Evolutionary conservation across 805 yeast genomes (phyloP), one percentile per base, ranked within the genome.

Genomic region (Metschnikowia anglica): DNA sequence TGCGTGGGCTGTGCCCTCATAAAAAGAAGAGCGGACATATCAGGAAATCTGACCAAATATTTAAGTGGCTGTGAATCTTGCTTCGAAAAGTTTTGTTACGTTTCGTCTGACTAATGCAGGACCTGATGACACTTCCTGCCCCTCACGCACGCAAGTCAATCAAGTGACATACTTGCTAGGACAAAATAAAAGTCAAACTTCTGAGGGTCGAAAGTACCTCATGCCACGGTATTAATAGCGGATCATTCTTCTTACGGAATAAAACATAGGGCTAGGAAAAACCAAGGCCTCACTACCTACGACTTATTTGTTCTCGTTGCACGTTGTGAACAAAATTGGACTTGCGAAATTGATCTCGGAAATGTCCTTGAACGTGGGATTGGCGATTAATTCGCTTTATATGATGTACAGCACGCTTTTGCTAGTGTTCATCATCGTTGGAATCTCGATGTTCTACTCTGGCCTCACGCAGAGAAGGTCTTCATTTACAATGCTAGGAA

Each of bases 1-100:
- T 82, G 88, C 52, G 48, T 81, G 6, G 80, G 77, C 1, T 82
- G 88, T 60, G 74, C 83, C 0, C 58, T 80, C 16, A 50, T 80
- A 26, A 80, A 80, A 44, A 60, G 85, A 45, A 36, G 41, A 13
- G 38, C 37, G 3, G 47, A 41, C 10, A 9, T 19, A 11, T 21
- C 41, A 10, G 17, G 20, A 8, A 17, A 24, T 4, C 26, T 17
- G 6, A 12, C 4, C 8, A 34, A 28, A 18, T 33, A 31, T 19
- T 33, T 34, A 12, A 15, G 28, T 2, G 31, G 30, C 17, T 49
- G 53, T 28, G 24, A 28, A 13, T 16, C 23, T 11, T 49, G 53
- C 19, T 48, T 47, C 17, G 16, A 29, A 21, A 43, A 37, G n/a
- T 49, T 31, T 24, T 49, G 53, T 35, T 48, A 46, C 32, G 26